Base-by-base conservation (phyloP, 352 stramenopile species). In the Phytophthora uliginosa region DNA sequence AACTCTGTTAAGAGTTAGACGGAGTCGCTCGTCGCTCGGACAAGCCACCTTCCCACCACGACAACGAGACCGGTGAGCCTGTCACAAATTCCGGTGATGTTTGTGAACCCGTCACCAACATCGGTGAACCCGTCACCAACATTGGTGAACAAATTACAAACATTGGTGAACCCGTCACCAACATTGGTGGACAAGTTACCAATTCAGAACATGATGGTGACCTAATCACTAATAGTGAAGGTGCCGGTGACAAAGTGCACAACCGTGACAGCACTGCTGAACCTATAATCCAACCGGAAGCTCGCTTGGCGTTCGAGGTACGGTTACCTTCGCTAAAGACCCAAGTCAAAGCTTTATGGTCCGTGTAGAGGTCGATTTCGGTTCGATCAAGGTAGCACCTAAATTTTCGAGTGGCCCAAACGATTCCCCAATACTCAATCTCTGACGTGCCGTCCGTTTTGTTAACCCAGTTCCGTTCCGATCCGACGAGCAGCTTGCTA, bases 371-470 rank as follows among this genome's bases (percentile, higher is more conserved):
- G 10, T 50, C 42, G 10, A 50, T 24, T 7, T 50, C 42, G 7
- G 20, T 22, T 3, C 42, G 7, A 12, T 50, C 42, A 4, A 50
- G 18, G 42, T 50, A 50, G 18, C 42, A 50, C 17, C 42, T 7
- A 10, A 50, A 24, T 4, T 50, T 50, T 18, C 42, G 42, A 4
- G 42, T 50, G 1, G 18, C 18, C 42, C 42, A 50, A 0, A 50
- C 18, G 18, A 50, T 50, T 2, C 59, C 59, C 47, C 47, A 66
- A 7, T 47, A 66, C 13, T 66, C 59, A 13, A 63, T 63, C 20
- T 58, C 59, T 0, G 59, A 38, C 4, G 22, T 66, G 0, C 59
- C 59, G 7, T 57, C 7, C n/a, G 17, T 4, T 15, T 66, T 66
- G 26, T 33, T 26, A 31, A 58, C 51, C 47, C 59, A 57, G 7